Evolutionary conservation across 2,329 filamentous ascomycete genomes (phyloP).

Genomic region (Fusarium ambrosium): DNA sequence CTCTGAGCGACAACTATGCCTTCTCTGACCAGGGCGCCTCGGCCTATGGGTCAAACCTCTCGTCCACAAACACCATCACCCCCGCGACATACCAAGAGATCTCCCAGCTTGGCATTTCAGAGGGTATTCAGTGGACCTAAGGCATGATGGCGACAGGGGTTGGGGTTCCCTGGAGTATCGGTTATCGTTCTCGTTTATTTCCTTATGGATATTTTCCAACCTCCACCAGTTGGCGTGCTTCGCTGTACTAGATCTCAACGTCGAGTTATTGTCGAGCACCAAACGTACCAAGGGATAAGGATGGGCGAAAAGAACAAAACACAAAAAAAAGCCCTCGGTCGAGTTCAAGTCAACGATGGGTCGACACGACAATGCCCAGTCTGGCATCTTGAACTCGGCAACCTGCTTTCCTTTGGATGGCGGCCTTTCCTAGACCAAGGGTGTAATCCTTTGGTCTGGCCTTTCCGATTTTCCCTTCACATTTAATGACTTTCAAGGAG

Average conservation of each 20-base stretch:
- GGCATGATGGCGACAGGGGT: background rate
- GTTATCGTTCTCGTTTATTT: constrained; percentile 18
- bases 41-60: constrained; percentile 44
- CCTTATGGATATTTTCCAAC: constrained; percentile 27
- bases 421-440: constrained; percentile 13
- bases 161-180: constrained; percentile 11
- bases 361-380: constrained; percentile 23
- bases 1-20: constrained; percentile 43
- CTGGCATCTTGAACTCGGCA: constrained; percentile 18
- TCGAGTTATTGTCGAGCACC: constrained; percentile 16
- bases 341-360: constrained; percentile 31
- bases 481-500: constrained; percentile 42
- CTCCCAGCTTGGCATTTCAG: constrained; percentile 39
- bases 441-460: constrained; percentile 9
- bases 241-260: constrained; percentile 13
- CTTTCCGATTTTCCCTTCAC: constrained; percentile 33
- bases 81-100: constrained; percentile 45
- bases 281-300: constrained; percentile 32
- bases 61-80: constrained; percentile 48
- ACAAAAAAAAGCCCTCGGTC: constrained; percentile 17
- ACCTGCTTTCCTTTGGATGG: constrained; percentile 21
- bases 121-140: constrained; percentile 40
- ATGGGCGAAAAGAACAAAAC: constrained; percentile 35
- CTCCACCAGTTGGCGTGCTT: constrained; percentile 34
- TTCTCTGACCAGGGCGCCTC: constrained; percentile 45